Conservation (phyloP, 1,284 basidiomycete genomes). For the Stereum hirsutum region DNA sequence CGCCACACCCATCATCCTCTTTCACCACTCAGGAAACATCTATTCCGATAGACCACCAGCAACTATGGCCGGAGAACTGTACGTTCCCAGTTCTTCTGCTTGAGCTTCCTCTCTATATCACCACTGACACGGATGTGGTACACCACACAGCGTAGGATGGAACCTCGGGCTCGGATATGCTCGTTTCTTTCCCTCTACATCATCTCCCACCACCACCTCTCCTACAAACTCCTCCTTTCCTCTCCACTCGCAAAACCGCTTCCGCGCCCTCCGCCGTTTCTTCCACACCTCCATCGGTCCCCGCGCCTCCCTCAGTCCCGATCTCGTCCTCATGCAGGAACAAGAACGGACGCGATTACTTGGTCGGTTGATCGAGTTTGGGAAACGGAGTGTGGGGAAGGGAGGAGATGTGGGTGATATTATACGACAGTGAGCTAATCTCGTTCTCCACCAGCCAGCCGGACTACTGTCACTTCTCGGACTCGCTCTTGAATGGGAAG, state of each 20-base stretch:
- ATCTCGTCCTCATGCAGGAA: conserved; percentile 20
- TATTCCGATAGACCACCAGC: conserved; percentile 32
- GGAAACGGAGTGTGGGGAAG: conserved; percentile 1
- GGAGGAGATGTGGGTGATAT: conserved; percentile 18
- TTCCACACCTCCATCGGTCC: conserved; percentile 31
- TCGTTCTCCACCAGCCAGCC: conserved; percentile 2
- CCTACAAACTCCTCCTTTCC: conserved; percentile 8
- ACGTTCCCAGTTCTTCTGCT: conserved; percentile 7
- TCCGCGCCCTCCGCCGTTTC: conserved; percentile 28
- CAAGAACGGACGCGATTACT: conserved; percentile 21
- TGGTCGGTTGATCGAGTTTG: conserved; percentile 21
- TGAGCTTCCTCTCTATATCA: background rate
- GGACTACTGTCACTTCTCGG: too few species aligned
- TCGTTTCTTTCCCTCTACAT: conserved; percentile 5
- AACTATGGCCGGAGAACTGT: conserved; percentile 35
- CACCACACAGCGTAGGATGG: conserved; percentile 30
- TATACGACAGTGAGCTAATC: conserved; percentile 18
- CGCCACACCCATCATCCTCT: background rate
- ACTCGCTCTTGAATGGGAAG: too few species aligned
- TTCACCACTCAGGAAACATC: conserved; percentile 17
- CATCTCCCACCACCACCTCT: background rate
- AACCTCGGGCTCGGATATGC: conserved; percentile 30
- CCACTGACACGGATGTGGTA: background rate
- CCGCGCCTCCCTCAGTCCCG: conserved; percentile 18
- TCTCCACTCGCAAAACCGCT: conserved; percentile 25